Evolutionary conservation across 768 basidiomycete genomes (phyloP), one percentile per base, ranked within the genome.

Genomic region (Psilocybe subaeruginosa): DNA sequence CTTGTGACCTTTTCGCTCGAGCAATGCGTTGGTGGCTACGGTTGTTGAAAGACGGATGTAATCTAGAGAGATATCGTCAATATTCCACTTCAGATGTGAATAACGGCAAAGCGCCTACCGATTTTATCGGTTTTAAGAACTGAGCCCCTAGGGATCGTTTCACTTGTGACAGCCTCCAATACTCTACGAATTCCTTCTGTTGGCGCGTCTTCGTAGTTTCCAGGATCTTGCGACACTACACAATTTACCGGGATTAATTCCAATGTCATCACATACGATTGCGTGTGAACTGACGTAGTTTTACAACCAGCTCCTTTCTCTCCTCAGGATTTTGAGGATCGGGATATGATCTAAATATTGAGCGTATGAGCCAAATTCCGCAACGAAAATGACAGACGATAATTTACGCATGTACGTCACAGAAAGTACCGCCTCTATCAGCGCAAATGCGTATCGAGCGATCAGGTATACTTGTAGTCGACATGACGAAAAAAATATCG

Each of bases 41-140:
- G 97, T 99, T 0, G 96, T 97, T 0, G 93, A 95, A 7, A 97
- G 78, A 16, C 95, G 86, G 64, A 97, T 93, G 70, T 94, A 95
- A 69, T 97, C 95, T 94, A 56, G 3, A 16, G 7, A 30, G 7
- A 37, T 12, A 17, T 11, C 29, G 46, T 3, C n/a, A 46, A 30
- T n/a, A 51, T 53, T 64, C 5, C 50, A 64, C 31, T 54, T 47
- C 35, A 27, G 52, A 27, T 41, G 19, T 27, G 39, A 45, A 1
- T 37, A 37, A 19, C 46, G 27, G 39, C 14, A 14, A 30, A 51
- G n/a, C 19, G 65, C 81, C 12, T 56, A 91, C 92, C 93, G 59
- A 94, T 93, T 74, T 93, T 93, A 64, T 88, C 84, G 4, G 91
- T 93, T 16, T 87, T 82, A 16, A 97, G 78, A 6, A 85, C 78